Percentiles rank a stretch among this genome's conserved stretches.
Evolutionary conservation across 208 protist genomes (phyloP).

Genomic region (Leishmania amazonensis): DNA sequence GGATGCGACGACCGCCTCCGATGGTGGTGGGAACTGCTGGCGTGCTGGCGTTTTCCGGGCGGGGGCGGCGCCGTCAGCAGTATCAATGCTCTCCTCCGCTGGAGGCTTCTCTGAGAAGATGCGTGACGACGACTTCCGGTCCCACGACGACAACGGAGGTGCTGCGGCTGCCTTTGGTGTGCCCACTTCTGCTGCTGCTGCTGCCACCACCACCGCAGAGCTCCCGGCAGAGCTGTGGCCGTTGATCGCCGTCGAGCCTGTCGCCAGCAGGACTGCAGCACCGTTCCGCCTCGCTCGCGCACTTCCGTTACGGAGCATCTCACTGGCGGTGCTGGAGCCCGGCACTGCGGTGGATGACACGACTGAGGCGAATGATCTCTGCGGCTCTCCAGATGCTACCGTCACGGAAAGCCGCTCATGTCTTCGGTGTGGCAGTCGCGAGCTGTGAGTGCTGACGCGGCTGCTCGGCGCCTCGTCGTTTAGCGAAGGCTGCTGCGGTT

Average conservation of each 20-base stretch:
- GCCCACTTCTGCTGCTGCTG: background rate
- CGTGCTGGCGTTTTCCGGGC: background rate
- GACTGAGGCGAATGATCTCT: background rate
- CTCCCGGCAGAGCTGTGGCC: background rate
- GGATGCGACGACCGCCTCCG: background rate
- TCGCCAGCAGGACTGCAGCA: background rate
- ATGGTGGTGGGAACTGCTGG: background rate
- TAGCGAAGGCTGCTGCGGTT: background rate
- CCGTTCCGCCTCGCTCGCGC: background rate
- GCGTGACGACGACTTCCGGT: background rate
- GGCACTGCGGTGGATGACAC: background rate
- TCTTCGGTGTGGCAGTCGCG: conserved; percentile 20
- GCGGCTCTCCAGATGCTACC: background rate
- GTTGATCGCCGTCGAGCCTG: background rate
- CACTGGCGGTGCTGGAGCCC: background rate
- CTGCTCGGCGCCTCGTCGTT: conserved; percentile 11
- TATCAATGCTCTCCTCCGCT: background rate
- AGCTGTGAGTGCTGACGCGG: conserved; percentile 23
- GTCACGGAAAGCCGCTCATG: conserved; percentile 3
- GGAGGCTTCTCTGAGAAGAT: background rate
- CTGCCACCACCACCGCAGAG: background rate
- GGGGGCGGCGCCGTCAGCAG: background rate
- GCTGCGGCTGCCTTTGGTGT: background rate
- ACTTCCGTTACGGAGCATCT: background rate
- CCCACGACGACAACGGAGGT: background rate